Evolutionary conservation across 164 flowering plant genomes (phyloP).

Genomic region (Amborella trichopoda): DNA sequence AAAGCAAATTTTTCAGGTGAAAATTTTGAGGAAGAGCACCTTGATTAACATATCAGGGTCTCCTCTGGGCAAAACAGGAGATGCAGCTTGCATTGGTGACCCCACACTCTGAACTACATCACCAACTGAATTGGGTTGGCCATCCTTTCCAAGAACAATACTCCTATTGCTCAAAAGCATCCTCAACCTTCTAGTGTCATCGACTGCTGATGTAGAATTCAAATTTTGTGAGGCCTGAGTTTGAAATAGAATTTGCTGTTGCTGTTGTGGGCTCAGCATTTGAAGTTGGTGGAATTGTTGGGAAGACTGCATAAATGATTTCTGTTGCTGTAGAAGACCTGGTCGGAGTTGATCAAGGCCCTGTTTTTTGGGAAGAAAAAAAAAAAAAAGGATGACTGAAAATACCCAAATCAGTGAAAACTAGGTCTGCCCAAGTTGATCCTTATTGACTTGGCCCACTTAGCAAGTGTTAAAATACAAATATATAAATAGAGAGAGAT

Average conservation of each 20-base stretch:
- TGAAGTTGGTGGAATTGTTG: slow-evolving; percentile 89
- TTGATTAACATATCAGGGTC: slow-evolving; percentile 73
- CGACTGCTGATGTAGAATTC: slow-evolving; percentile 67
- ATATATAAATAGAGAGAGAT: too few species aligned
- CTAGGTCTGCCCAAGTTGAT: too few species aligned
- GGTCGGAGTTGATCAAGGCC: slow-evolving; percentile 74
- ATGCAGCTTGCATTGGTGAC: slow-evolving; percentile 54
- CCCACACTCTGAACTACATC: slow-evolving; percentile 78
- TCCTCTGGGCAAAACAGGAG: slow-evolving; percentile 50
- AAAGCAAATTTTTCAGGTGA: too few species aligned
- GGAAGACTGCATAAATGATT: slow-evolving; percentile 71
- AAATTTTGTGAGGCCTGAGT: slow-evolving; percentile 77
- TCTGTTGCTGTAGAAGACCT: slow-evolving; percentile 89
- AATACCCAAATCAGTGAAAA: not conserved
- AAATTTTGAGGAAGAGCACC: slow-evolving; percentile 49
- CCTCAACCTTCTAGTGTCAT: slow-evolving; percentile 74
- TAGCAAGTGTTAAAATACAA: too few species aligned
- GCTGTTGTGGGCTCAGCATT: slow-evolving; percentile 58
- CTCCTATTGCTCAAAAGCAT: slow-evolving; percentile 62
- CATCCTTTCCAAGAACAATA: slow-evolving; percentile 61
- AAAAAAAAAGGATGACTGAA: not conserved
- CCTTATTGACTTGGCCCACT: too few species aligned
- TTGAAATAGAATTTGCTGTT: slow-evolving; percentile 78
- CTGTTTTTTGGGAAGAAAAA: slow-evolving; percentile 13
- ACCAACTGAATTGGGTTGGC: slow-evolving; percentile 60